These are phyloP conservation scores for Dipteronia dyeriana DNA, from an alignment of 345 rosid species.

Conservation along the genomic window DNA sequence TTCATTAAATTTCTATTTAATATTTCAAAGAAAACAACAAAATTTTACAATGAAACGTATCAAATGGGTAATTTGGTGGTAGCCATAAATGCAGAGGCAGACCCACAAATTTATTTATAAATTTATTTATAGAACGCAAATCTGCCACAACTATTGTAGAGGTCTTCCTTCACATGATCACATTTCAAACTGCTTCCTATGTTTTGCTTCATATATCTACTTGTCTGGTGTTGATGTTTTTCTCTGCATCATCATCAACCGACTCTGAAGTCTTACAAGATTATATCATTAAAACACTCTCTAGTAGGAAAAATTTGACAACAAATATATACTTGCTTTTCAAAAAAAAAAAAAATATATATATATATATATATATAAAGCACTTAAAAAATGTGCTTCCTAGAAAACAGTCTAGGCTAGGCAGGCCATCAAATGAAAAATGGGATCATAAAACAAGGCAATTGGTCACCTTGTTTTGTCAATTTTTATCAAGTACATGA, in stretches of 20 bases:
- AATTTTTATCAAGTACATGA: not conserved
- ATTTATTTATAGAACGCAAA: too few relatives aligned
- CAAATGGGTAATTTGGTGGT: not conserved
- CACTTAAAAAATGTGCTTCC: not conserved
- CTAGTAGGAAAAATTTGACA: too few relatives aligned
- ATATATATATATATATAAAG: too few relatives aligned
- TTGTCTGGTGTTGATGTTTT: not conserved
- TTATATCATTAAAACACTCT: too few relatives aligned
- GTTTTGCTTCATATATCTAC: too few relatives aligned
- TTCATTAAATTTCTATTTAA: too few relatives aligned
- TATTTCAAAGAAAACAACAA: too few relatives aligned
- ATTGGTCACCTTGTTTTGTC: not conserved
- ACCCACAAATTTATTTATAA: not conserved
- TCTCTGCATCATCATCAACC: not conserved
- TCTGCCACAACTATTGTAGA: not conserved
- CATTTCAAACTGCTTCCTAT: not conserved
- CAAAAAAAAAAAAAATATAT: too few relatives aligned
- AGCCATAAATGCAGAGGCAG: not conserved
- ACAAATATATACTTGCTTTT: too few relatives aligned
- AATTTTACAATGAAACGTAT: not conserved
- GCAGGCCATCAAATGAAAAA: too few relatives aligned
- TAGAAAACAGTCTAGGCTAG: not conserved
- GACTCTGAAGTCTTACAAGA: too few relatives aligned
- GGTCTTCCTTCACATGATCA: not conserved
- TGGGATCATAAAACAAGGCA: too few relatives aligned